phyloP scores from a whole-genome alignment of 1,284 basidiomycete genomes.

The Hemileccinum hortonii region DNA sequence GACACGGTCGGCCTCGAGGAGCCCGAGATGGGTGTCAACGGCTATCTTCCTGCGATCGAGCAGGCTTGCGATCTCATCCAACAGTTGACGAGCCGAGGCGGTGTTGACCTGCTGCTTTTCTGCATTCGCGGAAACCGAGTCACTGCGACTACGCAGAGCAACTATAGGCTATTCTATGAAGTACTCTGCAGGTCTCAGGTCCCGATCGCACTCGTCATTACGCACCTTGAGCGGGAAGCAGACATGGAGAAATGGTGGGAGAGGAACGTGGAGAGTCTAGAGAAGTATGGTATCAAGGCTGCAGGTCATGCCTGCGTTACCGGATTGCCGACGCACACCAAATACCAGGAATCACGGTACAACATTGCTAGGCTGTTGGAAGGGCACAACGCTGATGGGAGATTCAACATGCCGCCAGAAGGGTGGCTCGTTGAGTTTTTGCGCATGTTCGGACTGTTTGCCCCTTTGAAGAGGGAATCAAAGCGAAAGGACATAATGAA shows the following conservation, averaged over 20 bases:
- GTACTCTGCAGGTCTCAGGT: constrained; percentile 35
- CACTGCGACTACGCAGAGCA: constrained; percentile 32
- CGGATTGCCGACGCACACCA: constrained; percentile 26
- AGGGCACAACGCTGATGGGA: constrained; percentile 13
- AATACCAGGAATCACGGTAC: constrained; percentile 25
- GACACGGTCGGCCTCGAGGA: constrained; percentile 44
- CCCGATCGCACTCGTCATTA: constrained; percentile 40
- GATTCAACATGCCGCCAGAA: constrained; percentile 30
- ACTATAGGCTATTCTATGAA: constrained; percentile 39
- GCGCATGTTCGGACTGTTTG: constrained; percentile 27
- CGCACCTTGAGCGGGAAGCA: constrained; percentile 38
- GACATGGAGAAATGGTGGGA: constrained; percentile 34
- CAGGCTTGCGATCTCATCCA: constrained; percentile 37
- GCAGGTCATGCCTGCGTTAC: constrained; percentile 33
- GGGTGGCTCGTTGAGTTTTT: constrained; percentile 26
- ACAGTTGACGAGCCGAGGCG: constrained; percentile 26
- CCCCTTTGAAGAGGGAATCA: constrained; percentile 20
- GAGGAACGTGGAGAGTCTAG: constrained; percentile 23
- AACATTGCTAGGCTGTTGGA: constrained; percentile 20
- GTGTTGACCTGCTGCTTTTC: constrained; percentile 41
- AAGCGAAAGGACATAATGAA: constrained; percentile 28
- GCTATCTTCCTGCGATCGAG: constrained; percentile 34
- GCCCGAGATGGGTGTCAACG: constrained; percentile 25
- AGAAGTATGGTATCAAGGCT: constrained; percentile 26
- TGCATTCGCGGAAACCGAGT: constrained; percentile 39